phyloP scores from a whole-genome alignment of 192 early-diverging fungal species.

The Rhizophagus sp. region DNA sequence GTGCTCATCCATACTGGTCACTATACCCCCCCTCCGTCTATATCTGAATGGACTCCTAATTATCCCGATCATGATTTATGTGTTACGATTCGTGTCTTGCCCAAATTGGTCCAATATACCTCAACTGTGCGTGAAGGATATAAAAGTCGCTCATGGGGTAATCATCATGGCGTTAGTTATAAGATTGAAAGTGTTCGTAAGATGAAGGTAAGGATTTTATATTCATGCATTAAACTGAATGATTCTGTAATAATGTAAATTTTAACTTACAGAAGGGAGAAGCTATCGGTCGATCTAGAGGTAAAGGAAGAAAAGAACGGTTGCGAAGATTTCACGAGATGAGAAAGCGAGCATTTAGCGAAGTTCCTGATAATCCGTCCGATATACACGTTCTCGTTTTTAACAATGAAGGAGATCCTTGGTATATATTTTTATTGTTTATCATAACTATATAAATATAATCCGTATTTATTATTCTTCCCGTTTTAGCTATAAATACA shows the following conservation, averaged over 20 bases:
- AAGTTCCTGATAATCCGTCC: conserved; percentile 36
- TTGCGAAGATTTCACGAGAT: conserved; percentile 37
- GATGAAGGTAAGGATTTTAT: conserved; percentile 39
- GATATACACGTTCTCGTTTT: conserved; percentile 51
- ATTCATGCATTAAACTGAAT: not conserved
- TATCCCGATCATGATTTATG: conserved; percentile 64
- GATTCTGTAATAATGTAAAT: not conserved
- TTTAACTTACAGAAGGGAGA: conserved; percentile 12
- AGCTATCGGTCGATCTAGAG: conserved; percentile 25
- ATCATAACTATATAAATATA: not conserved
- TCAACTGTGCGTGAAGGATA: conserved; percentile 58
- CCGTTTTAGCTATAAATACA: conserved; percentile 54
- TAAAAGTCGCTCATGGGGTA: conserved; percentile 66
- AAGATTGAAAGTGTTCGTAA: conserved; percentile 59
- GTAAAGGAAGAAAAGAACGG: conserved; percentile 46
- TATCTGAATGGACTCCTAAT: conserved; percentile 31
- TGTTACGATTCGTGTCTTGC: conserved; percentile 70
- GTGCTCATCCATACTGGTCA: conserved; percentile 51
- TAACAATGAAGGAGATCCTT: conserved; percentile 57
- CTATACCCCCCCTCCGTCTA: conserved; percentile 29
- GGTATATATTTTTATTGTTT: conserved; percentile 39
- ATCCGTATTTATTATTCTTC: conserved; percentile 1
- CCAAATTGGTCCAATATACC: conserved; percentile 68
- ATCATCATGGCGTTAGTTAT: conserved; percentile 77
- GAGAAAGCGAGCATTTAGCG: conserved; percentile 39